Evolutionary conservation across 2,329 filamentous ascomycete genomes (phyloP), one percentile per base, ranked within the genome.

Genomic region (Aspergillus sp.): DNA sequence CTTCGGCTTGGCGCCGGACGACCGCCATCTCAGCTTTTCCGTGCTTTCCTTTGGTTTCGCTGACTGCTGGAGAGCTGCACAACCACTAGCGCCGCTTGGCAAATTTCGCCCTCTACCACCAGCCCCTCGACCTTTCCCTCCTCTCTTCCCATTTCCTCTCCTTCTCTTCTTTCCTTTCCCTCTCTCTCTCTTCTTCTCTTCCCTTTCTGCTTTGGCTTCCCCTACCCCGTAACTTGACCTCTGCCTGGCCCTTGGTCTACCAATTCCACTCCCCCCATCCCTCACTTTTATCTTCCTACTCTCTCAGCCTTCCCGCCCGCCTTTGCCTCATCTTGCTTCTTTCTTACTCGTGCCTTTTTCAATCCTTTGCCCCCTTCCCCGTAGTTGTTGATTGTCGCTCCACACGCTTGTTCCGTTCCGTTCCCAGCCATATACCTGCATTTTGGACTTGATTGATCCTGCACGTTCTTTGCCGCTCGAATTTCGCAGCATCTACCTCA

Each of bases 71-170:
- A 66, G 65, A 71, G 69, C 66, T 74, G 61, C 71, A 67, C 71
- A 73, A 73, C 71, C 71, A 74, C 71, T 74, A 74, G 71, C 69
- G 67, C 60, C 52, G 25, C 71, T 73, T 73, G 71, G 71, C 71
- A 69, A 65, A 62, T 66, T 64, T 72, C 69, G 58, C 70, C 63
- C 64, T 70, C 67, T 67, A 66, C 65, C 69, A 63, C 66, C 70
- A 70, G 69, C 70, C 71, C 71, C 71, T 73, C 69, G 67, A 69
- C 63, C 65, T 67, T 69, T 64, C 60, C 57, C 57, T 51, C 55
- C 47, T 60, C 56, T 58, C 55, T 19, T 61, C 61, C 57, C 58
- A 59, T 62, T 62, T 53, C 63, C 58, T 39, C 54, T 64, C 55
- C 55, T 49, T 62, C 59, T 57, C 55, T 47, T 56, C 59, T 47